Evolutionary conservation across 441 rosid species (phyloP), one percentile per base, ranked within the genome.

Genomic region (Croton setiger): DNA sequence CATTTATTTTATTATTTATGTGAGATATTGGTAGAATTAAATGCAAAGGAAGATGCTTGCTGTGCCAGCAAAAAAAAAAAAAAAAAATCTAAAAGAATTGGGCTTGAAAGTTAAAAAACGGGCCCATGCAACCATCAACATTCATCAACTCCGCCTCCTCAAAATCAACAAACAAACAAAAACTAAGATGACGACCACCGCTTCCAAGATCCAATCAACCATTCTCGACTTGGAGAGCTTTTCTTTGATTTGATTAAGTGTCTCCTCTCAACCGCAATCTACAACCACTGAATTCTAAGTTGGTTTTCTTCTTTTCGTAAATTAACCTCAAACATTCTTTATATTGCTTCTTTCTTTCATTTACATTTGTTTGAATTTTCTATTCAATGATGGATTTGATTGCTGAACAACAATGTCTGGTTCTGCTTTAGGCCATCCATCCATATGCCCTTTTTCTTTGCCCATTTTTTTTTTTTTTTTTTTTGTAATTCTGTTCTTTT

Each of bases 401-500:
- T 54, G 31, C 31, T 53, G 31, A 11, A 21, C 36, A 23, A 23
- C 31, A 52, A 23, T 10, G 21, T 20, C 10, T 27, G 14, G 27
- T 21, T 53, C 57, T 53, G 12, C 4, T 55, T 55, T 14, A 23
- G 27, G 43, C 43, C 43, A 11, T 23, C 11, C 53, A 15, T 48
- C 21, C n/a, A n/a, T 11, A 4, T 51, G 23, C 17, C 7, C 7
- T 7, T 52, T 52, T 52, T 52, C 4, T 18, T 52, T 18, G n/a
- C n/a, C 20, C 23, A 51, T 5, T 52, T 8, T 52, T 51, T 41
- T 64, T 49, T 2, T 0, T 18, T 51, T 6, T 18, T 39, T 51
- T 52, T 41, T 48, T 48, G n/a, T 7, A 49, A 17, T 52, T 43
- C 14, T 56, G n/a, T 54, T 70, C 18, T 60, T 53, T 15, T 72